A percentile compares a stretch with the other conserved stretches of the same genome.
phyloP scores from a whole-genome alignment of 176 grass and related monocot genomes.

The Pharus latifolius region DNA sequence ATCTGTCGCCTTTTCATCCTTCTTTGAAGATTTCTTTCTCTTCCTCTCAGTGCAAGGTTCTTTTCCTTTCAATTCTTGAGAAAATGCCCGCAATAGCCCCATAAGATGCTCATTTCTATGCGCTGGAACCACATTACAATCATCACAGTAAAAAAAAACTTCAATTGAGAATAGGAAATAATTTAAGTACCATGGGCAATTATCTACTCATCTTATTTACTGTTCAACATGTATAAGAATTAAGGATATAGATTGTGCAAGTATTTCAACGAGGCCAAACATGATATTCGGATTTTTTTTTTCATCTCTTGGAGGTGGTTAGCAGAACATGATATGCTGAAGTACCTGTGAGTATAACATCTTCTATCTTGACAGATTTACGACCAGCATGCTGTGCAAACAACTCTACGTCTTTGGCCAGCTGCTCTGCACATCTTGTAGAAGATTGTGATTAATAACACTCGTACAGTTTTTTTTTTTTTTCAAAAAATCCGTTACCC shows the following conservation, averaged over 20 bases:
- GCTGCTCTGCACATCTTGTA: conserved; percentile 47
- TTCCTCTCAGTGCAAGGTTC: conserved; percentile 54
- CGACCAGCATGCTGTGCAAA: conserved; percentile 83
- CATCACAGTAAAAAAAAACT: neutral
- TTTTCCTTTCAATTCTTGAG: conserved; percentile 64
- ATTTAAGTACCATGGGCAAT: neutral
- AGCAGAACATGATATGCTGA: neutral
- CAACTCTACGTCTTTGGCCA: conserved; percentile 75
- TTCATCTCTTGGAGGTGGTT: neutral
- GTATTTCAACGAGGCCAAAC: neutral
- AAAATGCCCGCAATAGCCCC: conserved; percentile 47
- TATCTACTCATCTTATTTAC: neutral
- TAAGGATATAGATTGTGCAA: neutral
- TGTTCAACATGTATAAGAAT: neutral
- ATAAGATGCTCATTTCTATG: conserved; percentile 81
- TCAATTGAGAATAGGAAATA: neutral
- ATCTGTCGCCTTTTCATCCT: conserved; percentile 20
- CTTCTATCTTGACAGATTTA: conserved; percentile 81
- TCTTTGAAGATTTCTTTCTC: conserved; percentile 61
- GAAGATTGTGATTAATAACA: conserved; percentile 7
- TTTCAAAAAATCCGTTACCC: too few relatives aligned
- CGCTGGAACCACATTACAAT: conserved; percentile 30
- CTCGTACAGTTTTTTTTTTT: too few relatives aligned
- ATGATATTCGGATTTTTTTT: neutral
- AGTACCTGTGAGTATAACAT: conserved; percentile 78